A percentile compares a stretch with the other conserved stretches of the same genome.
Evolutionary conservation across 441 rosid species (phyloP).

Genomic region (Macaranga tanarius): DNA sequence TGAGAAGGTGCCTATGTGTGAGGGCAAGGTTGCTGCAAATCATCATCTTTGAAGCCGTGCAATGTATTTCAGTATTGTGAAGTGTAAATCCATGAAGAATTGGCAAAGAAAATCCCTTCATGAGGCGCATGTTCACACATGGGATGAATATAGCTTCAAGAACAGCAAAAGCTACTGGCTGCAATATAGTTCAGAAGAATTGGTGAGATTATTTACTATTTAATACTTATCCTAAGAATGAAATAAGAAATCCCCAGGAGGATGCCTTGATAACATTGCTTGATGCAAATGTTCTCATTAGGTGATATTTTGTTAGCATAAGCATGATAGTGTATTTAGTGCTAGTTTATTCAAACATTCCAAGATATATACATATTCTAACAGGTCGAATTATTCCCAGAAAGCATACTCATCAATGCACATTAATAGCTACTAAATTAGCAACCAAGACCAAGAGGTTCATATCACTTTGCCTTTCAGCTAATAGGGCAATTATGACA

Average conservation of each 20-base stretch:
- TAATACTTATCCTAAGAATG: not conserved
- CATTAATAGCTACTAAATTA: not conserved
- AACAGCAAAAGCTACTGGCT: conserved; percentile 48
- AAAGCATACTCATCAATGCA: not conserved
- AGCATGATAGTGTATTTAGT: not conserved
- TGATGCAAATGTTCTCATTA: not conserved
- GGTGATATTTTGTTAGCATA: not conserved
- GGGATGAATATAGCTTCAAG: conserved; percentile 64
- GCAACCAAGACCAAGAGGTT: not conserved
- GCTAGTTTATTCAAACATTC: not conserved
- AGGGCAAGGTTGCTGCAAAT: conserved; percentile 50
- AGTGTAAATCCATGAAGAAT: conserved; percentile 48
- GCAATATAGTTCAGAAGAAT: conserved; percentile 15
- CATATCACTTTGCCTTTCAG: not conserved
- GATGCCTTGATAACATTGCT: not conserved
- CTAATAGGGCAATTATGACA: not conserved
- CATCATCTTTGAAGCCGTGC: conserved; percentile 36
- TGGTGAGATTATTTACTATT: not conserved
- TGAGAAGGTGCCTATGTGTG: conserved; percentile 17
- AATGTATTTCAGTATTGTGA: conserved; percentile 47
- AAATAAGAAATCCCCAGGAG: not conserved
- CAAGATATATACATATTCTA: not conserved
- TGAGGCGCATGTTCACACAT: conserved; percentile 50
- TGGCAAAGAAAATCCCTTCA: conserved; percentile 66
- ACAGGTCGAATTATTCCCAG: not conserved